Percentiles rank a stretch among this genome's conserved stretches.
These are phyloP conservation scores for Thalia dealbata DNA, from an alignment of 176 grass and related monocot genomes.

Conservation along the genomic window DNA sequence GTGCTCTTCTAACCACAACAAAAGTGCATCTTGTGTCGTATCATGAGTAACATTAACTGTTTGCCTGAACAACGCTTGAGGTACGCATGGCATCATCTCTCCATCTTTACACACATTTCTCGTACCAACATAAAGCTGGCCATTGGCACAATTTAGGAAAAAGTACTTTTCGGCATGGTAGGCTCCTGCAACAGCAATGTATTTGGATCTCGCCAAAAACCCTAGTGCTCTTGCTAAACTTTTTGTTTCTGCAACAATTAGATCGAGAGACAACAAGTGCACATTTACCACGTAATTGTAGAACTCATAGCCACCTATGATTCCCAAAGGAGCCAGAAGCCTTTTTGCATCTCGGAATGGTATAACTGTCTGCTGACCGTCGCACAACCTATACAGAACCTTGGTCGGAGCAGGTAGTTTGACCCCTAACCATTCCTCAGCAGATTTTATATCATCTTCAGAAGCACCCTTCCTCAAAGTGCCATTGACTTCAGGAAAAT, in stretches of 20 bases:
- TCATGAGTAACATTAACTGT: constrained; percentile 21
- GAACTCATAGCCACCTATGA: constrained; percentile 82
- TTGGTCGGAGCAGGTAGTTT: constrained; percentile 70
- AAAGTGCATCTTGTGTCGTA: constrained; percentile 62
- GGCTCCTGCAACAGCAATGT: constrained; percentile 55
- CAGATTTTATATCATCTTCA: constrained; percentile 50
- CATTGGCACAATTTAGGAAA: constrained; percentile 58
- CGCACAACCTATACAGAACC: constrained; percentile 81
- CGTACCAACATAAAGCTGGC: constrained; percentile 77
- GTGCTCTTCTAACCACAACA: constrained; percentile 97
- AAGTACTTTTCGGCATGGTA: constrained; percentile 46
- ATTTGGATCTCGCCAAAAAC: constrained; percentile 25
- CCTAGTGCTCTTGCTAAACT: constrained; percentile 19
- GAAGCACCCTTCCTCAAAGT: constrained; percentile 71
- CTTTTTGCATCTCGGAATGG: constrained; percentile 10
- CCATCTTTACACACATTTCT: constrained; percentile 29
- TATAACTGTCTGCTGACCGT: constrained; percentile 57
- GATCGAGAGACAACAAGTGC: constrained; percentile 60
- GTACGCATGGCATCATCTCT: constrained; percentile 74
- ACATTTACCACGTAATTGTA: constrained; percentile 56
- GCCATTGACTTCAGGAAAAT: constrained; percentile 66
- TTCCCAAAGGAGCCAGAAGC: constrained; percentile 32
- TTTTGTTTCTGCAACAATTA: constrained; percentile 50
- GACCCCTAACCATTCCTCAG: constrained; percentile 59
- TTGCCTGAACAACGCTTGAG: constrained; percentile 46